Evolutionary conservation across 106 monocot species (phyloP).

Genomic region (Phalaenopsis aphrodite): DNA sequence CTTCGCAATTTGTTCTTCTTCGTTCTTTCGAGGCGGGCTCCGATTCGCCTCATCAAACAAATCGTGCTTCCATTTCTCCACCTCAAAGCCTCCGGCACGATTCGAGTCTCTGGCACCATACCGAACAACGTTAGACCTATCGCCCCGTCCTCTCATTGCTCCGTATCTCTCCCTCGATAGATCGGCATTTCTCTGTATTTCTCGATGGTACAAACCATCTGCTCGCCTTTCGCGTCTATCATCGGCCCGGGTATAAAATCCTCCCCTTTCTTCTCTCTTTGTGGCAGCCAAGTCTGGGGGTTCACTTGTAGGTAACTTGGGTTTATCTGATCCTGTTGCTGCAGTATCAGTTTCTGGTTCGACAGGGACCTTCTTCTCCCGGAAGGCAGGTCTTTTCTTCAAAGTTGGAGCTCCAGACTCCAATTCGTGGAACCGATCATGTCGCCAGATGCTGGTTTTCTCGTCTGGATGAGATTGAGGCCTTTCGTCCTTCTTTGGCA

Average conservation of each 20-base stretch:
- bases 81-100: slow-evolving; percentile 28
- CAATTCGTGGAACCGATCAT: slow-evolving; percentile 51
- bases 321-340: slow-evolving; percentile 15
- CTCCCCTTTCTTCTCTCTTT: slow-evolving; percentile 28
- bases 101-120: slow-evolving; percentile 16
- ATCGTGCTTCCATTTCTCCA: slow-evolving; percentile 92
- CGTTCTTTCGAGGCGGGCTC: slow-evolving; percentile 67
- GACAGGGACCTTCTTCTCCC: slow-evolving; percentile 43
- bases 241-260: slow-evolving; percentile 18
- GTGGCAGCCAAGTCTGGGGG: slow-evolving; percentile 6
- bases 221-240: slow-evolving; percentile 25
- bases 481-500: slow-evolving; percentile 9
- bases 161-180: slow-evolving; percentile 35
- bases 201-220: slow-evolving; percentile 16
- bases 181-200: slow-evolving; percentile 15
- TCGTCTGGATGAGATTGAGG: slow-evolving; percentile 17
- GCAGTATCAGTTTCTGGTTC: slow-evolving; percentile 11
- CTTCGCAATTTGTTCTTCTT: slow-evolving; percentile 91
- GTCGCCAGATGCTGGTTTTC: slow-evolving; percentile 34
- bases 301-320: slow-evolving; percentile 1
- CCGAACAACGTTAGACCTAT: slow-evolving; percentile 24
- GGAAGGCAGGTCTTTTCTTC: slow-evolving; percentile 57
- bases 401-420: slow-evolving; percentile 29
- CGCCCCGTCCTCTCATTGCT: slow-evolving; percentile 29
- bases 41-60: slow-evolving; percentile 68